A percentile compares a stretch with the other conserved stretches of the same genome.
These are phyloP conservation scores for Pelargonium fulgidum DNA, from an alignment of 441 rosid species.

Conservation along the genomic window DNA sequence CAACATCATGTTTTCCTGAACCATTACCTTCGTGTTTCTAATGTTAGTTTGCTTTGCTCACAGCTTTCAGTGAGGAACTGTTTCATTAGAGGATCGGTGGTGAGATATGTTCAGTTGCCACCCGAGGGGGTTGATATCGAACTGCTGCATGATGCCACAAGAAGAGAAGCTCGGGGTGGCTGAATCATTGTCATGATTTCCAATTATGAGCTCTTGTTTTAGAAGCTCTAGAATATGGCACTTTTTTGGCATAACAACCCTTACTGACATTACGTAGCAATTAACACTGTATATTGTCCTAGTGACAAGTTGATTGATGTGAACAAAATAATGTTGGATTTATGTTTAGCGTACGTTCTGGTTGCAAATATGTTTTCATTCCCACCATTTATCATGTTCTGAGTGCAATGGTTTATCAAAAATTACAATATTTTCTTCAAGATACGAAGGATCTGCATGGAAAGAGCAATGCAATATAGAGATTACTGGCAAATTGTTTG, in stretches of 20 bases:
- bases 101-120: constrained; percentile 90
- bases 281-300: background rate
- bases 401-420: too few relatives aligned
- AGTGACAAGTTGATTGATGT: background rate
- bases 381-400: too few relatives aligned
- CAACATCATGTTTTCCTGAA: background rate
- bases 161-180: constrained; percentile 99
- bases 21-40: background rate
- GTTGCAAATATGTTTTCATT: too few relatives aligned
- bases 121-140: constrained; percentile 95
- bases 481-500: too few relatives aligned
- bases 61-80: constrained; percentile 98
- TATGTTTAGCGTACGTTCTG: too few relatives aligned
- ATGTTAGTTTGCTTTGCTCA: background rate
- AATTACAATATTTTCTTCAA: too few relatives aligned
- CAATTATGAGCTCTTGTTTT: constrained; percentile 13
- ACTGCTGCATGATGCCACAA: constrained; percentile 90
- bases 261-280: constrained; percentile 2
- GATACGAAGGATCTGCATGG: too few relatives aligned
- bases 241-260: background rate
- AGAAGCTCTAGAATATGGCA: constrained; percentile 5
- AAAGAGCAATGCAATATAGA: too few relatives aligned
- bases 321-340: too few relatives aligned
- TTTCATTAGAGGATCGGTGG: constrained; percentile 96
- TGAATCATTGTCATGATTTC: constrained; percentile 25